These are phyloP conservation scores for Vigna reflexopilosa DNA, from an alignment of 306 rosid genomes.

Conservation along the genomic window DNA sequence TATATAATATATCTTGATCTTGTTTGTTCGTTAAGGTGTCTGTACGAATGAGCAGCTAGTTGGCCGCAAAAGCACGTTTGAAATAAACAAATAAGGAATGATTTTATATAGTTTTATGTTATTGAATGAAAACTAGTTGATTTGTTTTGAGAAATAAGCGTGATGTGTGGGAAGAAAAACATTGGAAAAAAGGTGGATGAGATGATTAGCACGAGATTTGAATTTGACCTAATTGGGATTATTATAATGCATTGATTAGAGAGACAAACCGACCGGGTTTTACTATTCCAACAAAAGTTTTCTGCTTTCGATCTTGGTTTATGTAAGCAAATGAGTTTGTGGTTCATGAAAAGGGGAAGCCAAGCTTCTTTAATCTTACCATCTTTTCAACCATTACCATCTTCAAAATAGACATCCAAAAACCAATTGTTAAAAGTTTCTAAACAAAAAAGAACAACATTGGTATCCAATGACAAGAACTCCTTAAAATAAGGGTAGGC, in stretches of 20 bases:
- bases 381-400: constrained; percentile 40
- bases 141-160: constrained; percentile 30
- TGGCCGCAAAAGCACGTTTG: neutral
- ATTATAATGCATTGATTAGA: constrained; percentile 45
- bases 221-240: constrained; percentile 57
- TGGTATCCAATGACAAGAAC: constrained; percentile 44
- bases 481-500: constrained; percentile 32
- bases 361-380: constrained; percentile 37
- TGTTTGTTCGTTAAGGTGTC: neutral
- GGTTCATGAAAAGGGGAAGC: constrained; percentile 42
- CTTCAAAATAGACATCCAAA: constrained; percentile 19
- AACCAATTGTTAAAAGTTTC: neutral
- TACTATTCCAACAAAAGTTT: constrained; percentile 57
- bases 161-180: constrained; percentile 30
- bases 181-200: constrained; percentile 17
- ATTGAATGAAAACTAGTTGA: too few relatives aligned
- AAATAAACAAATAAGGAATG: neutral
- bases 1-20: neutral
- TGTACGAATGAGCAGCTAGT: neutral
- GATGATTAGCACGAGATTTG: constrained; percentile 52
- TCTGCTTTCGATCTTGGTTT: constrained; percentile 39
- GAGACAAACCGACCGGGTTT: constrained; percentile 69
- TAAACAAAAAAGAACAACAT: neutral
- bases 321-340: constrained; percentile 33
- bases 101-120: neutral